Evolutionary conservation across 192 early-diverging fungal genomes (phyloP).

Genomic region (Backusella mclennaniae): DNA sequence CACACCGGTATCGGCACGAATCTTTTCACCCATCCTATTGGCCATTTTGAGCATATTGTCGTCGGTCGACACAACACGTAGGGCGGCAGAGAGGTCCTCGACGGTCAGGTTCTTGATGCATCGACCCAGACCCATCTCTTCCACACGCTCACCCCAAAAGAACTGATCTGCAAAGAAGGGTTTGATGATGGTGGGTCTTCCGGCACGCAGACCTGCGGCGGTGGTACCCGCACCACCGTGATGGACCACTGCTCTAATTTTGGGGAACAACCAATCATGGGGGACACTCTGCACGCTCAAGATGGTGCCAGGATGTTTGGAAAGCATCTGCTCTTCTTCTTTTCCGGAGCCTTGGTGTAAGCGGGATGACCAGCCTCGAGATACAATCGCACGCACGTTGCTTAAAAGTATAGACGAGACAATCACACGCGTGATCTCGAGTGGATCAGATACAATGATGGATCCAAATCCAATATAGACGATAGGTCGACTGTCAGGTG

Average conservation of each 20-base stretch:
- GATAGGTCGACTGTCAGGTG: conserved; percentile 38
- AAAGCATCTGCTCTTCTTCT: neutral
- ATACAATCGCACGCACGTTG: conserved; percentile 65
- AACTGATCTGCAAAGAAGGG: conserved; percentile 71
- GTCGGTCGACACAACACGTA: conserved; percentile 54
- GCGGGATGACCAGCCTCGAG: conserved; percentile 71
- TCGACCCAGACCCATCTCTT: conserved; percentile 62
- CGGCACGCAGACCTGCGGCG: conserved; percentile 70
- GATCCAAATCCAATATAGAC: conserved; percentile 82
- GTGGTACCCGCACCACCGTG: conserved; percentile 81
- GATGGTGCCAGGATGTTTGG: conserved; percentile 50
- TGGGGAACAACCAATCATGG: conserved; percentile 78
- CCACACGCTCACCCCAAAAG: conserved; percentile 71
- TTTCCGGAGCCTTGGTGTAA: conserved; percentile 33
- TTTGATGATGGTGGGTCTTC: conserved; percentile 67
- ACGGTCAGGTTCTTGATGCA: conserved; percentile 56
- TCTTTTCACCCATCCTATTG: conserved; percentile 47
- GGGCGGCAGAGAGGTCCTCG: conserved; percentile 47
- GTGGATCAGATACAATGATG: conserved; percentile 71
- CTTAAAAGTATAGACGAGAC: conserved; percentile 62
- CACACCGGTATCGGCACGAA: conserved; percentile 60
- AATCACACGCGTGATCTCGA: conserved; percentile 58
- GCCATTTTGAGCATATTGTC: conserved; percentile 52
- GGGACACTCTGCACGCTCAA: conserved; percentile 61
- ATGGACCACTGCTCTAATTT: conserved; percentile 64